Percentiles rank a stretch among this genome's conserved stretches.
These are phyloP conservation scores for Kokia cookei DNA, from an alignment of 441 rosid species.

Conservation along the genomic window DNA sequence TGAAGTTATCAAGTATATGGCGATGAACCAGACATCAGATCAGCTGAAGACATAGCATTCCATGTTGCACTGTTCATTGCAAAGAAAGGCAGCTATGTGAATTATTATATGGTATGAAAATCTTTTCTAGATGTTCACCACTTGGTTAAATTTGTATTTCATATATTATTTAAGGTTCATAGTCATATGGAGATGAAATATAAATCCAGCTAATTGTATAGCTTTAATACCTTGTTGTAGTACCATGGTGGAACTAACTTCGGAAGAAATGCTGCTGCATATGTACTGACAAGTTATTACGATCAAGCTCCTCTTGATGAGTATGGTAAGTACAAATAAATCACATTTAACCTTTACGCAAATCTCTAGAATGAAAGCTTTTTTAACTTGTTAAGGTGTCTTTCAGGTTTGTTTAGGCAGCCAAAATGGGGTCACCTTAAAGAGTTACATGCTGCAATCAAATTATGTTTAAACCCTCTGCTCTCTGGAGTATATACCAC, in stretches of 20 bases:
- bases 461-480: conserved; percentile 31
- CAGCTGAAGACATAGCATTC: conserved; percentile 62
- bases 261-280: conserved; percentile 51
- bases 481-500: conserved; percentile 22
- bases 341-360: background rate
- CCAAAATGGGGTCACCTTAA: conserved; percentile 65
- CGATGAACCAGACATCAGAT: conserved; percentile 31
- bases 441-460: conserved; percentile 47
- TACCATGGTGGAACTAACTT: conserved; percentile 76
- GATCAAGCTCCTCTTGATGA: conserved; percentile 71
- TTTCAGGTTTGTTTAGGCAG: conserved; percentile 24
- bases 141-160: background rate
- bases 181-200: background rate
- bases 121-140: background rate
- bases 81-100: conserved; percentile 62
- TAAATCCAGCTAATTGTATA: background rate
- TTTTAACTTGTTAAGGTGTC: background rate
- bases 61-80: conserved; percentile 53
- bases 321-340: conserved; percentile 32
- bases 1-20: conserved; percentile 52
- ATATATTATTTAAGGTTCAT: background rate
- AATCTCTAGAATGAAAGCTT: background rate
- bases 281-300: conserved; percentile 42
- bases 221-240: conserved; percentile 15
- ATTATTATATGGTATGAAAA: conserved; percentile 58